Percentiles rank a stretch among this genome's conserved stretches.
phyloP scores from a whole-genome alignment of 2,329 filamentous ascomycete genomes.

The Lasiodiplodia sp. region DNA sequence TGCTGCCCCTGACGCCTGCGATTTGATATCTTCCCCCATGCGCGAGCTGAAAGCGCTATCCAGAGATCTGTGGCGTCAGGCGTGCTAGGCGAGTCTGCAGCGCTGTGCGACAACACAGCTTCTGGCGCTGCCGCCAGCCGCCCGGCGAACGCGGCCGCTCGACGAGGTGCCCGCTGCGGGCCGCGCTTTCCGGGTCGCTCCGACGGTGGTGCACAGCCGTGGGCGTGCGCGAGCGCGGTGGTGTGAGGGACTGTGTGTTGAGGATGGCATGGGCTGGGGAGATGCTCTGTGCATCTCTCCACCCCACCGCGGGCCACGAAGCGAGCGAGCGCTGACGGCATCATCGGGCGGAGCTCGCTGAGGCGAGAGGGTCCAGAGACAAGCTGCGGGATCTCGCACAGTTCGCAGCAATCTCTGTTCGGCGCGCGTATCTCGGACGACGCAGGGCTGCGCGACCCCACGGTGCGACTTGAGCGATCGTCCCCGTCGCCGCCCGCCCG shows the following conservation, averaged over 20 bases:
- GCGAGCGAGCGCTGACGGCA: conserved; percentile 8
- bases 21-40: not conserved
- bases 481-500: conserved; percentile 4
- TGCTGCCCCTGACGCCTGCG: not conserved
- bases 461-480: conserved; percentile 1
- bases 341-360: conserved; percentile 6
- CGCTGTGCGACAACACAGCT: conserved; percentile 4
- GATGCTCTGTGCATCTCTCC: conserved; percentile 16
- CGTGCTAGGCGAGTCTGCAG: not conserved
- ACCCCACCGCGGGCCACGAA: conserved; percentile 14
- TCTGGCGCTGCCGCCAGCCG: conserved; percentile 10
- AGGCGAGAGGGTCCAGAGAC: not conserved
- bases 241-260: conserved; percentile 6
- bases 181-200: conserved; percentile 4
- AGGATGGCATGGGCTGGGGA: not conserved
- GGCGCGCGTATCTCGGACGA: conserved; percentile 22
- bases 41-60: not conserved
- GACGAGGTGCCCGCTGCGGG: not conserved
- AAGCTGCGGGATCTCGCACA: conserved; percentile 19
- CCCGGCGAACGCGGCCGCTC: not conserved
- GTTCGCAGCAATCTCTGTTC: conserved; percentile 18
- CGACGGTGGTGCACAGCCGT: not conserved
- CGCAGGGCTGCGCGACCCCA: conserved; percentile 3
- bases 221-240: conserved; percentile 5
- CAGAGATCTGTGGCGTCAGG: conserved; percentile 22